Conservation (phyloP, 1,284 basidiomycete species). For the Schizopora paradoxa region DNA sequence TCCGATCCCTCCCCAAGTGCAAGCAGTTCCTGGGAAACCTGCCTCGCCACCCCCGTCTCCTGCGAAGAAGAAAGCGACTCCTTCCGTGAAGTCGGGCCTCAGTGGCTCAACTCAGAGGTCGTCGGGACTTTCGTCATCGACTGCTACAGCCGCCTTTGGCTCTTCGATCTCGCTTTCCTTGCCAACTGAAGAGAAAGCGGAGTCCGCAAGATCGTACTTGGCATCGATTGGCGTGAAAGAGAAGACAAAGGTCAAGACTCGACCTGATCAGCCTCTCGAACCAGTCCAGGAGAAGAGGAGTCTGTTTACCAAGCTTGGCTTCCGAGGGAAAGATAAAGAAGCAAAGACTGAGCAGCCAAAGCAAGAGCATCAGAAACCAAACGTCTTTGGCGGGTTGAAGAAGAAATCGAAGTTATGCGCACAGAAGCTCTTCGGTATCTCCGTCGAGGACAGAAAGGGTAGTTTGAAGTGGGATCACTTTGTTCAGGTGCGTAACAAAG, state of each 20-base stretch:
- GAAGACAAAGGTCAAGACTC: slow-evolving; percentile 66
- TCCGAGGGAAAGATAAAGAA: slow-evolving; percentile 32
- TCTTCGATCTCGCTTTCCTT: slow-evolving; percentile 45
- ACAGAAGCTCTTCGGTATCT: slow-evolving; percentile 57
- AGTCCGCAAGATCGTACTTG: slow-evolving; percentile 67
- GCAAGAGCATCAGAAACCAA: slow-evolving; percentile 31
- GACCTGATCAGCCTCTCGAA: slow-evolving; percentile 49
- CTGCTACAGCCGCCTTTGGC: slow-evolving; percentile 28
- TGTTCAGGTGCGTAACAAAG: slow-evolving; percentile 37
- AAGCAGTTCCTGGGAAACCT: slow-evolving; percentile 10
- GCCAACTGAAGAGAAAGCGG: slow-evolving; percentile 44
- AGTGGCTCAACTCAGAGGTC: slow-evolving; percentile 2
- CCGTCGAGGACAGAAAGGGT: slow-evolving; percentile 52
- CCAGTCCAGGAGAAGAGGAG: slow-evolving; percentile 36
- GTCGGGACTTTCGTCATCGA: slow-evolving; percentile 23
- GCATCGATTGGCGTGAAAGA: slow-evolving; percentile 42
- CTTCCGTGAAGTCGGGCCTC: not conserved
- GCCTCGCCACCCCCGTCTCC: slow-evolving; percentile 20
- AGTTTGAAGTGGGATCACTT: slow-evolving; percentile 72
- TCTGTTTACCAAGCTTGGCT: slow-evolving; percentile 45
- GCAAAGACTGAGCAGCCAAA: slow-evolving; percentile 34
- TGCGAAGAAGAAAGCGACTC: slow-evolving; percentile 5
- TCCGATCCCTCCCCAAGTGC: slow-evolving; percentile 15
- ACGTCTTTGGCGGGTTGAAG: slow-evolving; percentile 50
- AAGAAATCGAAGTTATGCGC: slow-evolving; percentile 55